phyloP scores from a whole-genome alignment of 768 basidiomycete species.

The Phallus indusiatus region DNA sequence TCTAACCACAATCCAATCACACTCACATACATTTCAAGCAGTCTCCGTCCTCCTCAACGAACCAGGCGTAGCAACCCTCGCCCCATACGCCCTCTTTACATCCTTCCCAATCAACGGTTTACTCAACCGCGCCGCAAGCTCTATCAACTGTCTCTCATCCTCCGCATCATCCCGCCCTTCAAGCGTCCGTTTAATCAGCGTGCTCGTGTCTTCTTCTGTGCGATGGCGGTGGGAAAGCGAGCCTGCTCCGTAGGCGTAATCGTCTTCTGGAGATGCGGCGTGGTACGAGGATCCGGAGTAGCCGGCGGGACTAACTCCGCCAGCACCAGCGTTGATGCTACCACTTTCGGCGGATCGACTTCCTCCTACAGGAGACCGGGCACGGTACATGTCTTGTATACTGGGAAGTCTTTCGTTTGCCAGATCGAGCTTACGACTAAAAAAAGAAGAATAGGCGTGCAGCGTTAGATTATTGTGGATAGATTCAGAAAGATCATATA shows the following conservation, averaged over 20 bases:
- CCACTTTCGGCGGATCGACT: neutral
- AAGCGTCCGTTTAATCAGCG: slow-evolving; percentile 50
- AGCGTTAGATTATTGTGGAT: too few species aligned
- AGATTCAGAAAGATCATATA: too few species aligned
- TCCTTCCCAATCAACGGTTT: slow-evolving; percentile 4
- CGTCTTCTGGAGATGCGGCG: slow-evolving; percentile 15
- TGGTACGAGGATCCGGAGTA: neutral
- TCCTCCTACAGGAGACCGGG: neutral
- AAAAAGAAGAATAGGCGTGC: neutral
- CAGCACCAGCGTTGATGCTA: slow-evolving; percentile 32
- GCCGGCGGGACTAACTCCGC: slow-evolving; percentile 16
- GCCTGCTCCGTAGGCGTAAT: slow-evolving; percentile 59
- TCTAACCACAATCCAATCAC: too few species aligned
- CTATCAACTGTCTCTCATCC: slow-evolving; percentile 48
- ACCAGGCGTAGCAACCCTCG: neutral
- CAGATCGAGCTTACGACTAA: neutral
- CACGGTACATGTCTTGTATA: neutral
- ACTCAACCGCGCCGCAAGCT: slow-evolving; percentile 5
- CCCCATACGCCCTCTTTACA: slow-evolving; percentile 4
- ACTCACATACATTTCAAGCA: neutral
- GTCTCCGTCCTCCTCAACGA: slow-evolving; percentile 1
- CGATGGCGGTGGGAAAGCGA: slow-evolving; percentile 34
- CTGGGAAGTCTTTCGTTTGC: neutral
- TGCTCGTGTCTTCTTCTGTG: slow-evolving; percentile 50
- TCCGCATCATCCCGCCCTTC: slow-evolving; percentile 41